phyloP scores from a whole-genome alignment of 139 green algal genomes.

The Haematococcus lacustris region DNA sequence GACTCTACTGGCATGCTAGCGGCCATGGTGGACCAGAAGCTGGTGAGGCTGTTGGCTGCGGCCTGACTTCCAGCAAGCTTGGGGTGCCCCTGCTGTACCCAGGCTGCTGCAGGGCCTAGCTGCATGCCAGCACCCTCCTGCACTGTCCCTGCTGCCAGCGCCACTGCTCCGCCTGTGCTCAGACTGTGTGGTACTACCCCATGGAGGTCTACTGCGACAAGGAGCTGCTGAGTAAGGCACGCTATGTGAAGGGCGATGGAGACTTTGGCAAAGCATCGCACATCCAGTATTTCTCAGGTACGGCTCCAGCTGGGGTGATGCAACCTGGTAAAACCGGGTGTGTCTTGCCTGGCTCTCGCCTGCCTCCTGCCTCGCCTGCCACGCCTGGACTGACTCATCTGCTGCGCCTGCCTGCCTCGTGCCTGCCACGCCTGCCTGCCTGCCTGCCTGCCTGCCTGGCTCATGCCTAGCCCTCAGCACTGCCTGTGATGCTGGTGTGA shows the following conservation, averaged over 20 bases:
- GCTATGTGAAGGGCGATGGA: slow-evolving; percentile 28
- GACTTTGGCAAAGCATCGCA: slow-evolving; percentile 40
- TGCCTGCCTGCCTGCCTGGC: too few relatives aligned
- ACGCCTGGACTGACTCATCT: too few relatives aligned
- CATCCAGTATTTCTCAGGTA: slow-evolving; percentile 32
- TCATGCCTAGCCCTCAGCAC: background rate
- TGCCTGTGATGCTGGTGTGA: background rate
- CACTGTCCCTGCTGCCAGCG: background rate
- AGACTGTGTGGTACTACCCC: slow-evolving; percentile 71
- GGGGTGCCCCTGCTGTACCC: too few relatives aligned
- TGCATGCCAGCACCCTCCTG: background rate
- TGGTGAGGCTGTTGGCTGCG: too few relatives aligned
- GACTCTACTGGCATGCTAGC: slow-evolving; percentile 58
- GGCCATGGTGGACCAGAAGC: slow-evolving; percentile 49
- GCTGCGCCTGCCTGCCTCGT: too few relatives aligned
- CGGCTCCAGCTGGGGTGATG: background rate
- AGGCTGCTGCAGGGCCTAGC: too few relatives aligned
- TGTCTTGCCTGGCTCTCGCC: background rate
- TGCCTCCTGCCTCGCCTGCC: too few relatives aligned
- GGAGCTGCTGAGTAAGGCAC: slow-evolving; percentile 54
- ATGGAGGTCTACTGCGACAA: slow-evolving; percentile 55
- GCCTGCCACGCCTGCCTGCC: too few relatives aligned
- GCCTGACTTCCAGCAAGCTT: too few relatives aligned
- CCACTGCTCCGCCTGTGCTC: background rate
- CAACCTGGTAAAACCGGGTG: background rate